Evolutionary conservation across 1,139 yeast genomes (phyloP), one percentile per base, ranked within the genome.

Genomic region (Yarrowia galli): DNA sequence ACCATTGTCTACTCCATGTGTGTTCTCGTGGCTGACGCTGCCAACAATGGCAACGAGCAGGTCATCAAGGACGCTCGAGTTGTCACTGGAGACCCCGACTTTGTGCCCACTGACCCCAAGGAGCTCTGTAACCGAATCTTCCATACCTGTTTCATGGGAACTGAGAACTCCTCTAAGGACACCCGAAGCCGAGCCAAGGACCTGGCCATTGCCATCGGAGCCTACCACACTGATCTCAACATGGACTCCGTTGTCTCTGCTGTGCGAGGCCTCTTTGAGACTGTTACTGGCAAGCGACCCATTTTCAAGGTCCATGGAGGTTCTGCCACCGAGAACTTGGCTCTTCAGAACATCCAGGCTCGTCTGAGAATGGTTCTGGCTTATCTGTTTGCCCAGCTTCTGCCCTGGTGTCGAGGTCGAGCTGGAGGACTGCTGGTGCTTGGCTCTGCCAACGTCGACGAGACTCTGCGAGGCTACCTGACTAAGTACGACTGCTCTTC

Each of bases 361-460:
- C 85, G 99, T 70, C 80, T 92, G 69, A 83, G 99, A 77, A 95
- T 95, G 99, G 98, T 95, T 0, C 79, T 93, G 67, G 90, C 97
- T 32, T 95, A 95, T 75, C 79, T 95, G 61, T 92, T 95, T 83
- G 98, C 99, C 0, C 97, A 95, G 75, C 81, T 95, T 67, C 82
- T 95, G 68, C 99, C 99, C 7, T 95, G 99, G 98, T 91, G 92
- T 18, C 84, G 98, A 72, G 87, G 87, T 8, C 79, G 84, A 61
- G 82, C 84, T 64, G 92, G 92, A 6, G 97, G 98, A 0, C 79
- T 95, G 66, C 81, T 95, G 54, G 99, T 95, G 10, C 82, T 95
- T 68, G 99, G 99, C 1, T 89, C 96, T 76, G 98, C 99, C 9
- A 95, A 95, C 76, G 99, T 95, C n/a, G 99, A 95, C 77, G 99